Evolutionary conservation across 352 stramenopile genomes (phyloP), one percentile per base, ranked within the genome.

Genomic region (Globisporangium yorkense): DNA sequence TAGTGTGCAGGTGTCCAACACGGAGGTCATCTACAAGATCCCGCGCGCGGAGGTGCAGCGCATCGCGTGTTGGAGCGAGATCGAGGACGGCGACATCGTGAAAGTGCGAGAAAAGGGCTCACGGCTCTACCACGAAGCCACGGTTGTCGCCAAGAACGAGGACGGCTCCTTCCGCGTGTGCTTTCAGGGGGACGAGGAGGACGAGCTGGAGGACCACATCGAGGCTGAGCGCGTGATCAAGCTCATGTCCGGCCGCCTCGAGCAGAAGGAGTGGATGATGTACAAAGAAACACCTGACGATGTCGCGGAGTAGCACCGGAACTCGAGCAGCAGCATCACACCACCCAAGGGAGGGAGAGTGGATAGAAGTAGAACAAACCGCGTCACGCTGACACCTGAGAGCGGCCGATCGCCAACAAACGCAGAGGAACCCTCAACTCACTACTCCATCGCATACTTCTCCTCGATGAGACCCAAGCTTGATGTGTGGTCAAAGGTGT

Each of bases 211-310:
- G 51, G 70, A 86, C 61, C 62, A 75, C 21, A 62, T 86, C 46
- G 46, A 65, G 13, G 50, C 47, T 0, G 74, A 81, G 43, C 68
- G 74, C 21, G 67, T 86, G 48, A 49, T 88, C 49, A 88, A 88
- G 53, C 69, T 86, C 60, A 88, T 85, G 75, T 85, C 77, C 6
- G 77, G 77, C 2, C 65, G 77, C 4, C 66, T 88, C 33, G 75
- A 86, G 51, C 67, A 84, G 39, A 86, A 84, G 51, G 77, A 88
- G 56, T 81, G 75, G 70, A 86, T 88, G 77, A 88, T 86, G 75
- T 84, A 79, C 51, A 88, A 83, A 62, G 73, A 82, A 37, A 74
- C 51, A 24, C 50, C 65, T 4, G 60, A 74, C 3, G 68, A 10
- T 16, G 37, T 18, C 8, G 12, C 37, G 37, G 37, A 43, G 12